Conservation (phyloP, 2,329 filamentous ascomycete genomes). For the Aspergillus nomiae region DNA sequence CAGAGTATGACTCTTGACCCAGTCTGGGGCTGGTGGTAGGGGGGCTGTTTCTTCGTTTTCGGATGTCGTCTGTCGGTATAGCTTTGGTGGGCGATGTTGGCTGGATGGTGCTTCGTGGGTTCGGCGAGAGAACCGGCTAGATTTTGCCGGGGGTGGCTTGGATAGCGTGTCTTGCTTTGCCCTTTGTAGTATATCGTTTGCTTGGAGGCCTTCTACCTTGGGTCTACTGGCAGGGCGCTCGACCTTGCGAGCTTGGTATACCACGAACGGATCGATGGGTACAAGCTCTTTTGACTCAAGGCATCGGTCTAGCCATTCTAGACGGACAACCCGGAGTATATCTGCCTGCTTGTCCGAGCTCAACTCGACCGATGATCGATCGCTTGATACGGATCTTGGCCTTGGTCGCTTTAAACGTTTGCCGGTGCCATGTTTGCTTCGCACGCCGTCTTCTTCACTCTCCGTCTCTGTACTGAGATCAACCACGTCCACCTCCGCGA, state of each 20-base stretch:
- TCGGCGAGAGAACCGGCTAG: not conserved
- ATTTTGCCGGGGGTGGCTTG: not conserved
- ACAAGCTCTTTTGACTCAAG: slow-evolving; percentile 44
- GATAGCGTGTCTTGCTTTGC: slow-evolving; percentile 52
- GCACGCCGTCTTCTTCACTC: slow-evolving; percentile 24
- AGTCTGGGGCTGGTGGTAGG: slow-evolving; percentile 70
- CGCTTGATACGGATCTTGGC: not conserved
- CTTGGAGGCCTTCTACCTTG: not conserved
- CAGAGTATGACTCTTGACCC: slow-evolving; percentile 61
- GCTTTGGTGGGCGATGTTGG: slow-evolving; percentile 37
- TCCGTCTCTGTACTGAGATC: slow-evolving; percentile 37
- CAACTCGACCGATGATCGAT: not conserved
- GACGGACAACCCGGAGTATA: slow-evolving; percentile 52
- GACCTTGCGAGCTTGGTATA: slow-evolving; percentile 54
- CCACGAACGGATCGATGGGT: slow-evolving; percentile 51
- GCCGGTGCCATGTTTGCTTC: slow-evolving; percentile 14
- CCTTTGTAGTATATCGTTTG: slow-evolving; percentile 52
- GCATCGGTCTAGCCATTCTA: slow-evolving; percentile 58
- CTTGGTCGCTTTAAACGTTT: slow-evolving; percentile 12
- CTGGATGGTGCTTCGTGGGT: slow-evolving; percentile 11
- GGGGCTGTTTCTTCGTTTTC: slow-evolving; percentile 66
- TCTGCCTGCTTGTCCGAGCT: slow-evolving; percentile 20
- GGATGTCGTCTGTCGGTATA: slow-evolving; percentile 73
- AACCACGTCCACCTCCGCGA: slow-evolving; percentile 19
- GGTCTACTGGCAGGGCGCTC: slow-evolving; percentile 32